Evolutionary conservation across 371 early-diverging fungal genomes (phyloP).

Genomic region (Furculomyces boomerangus): DNA sequence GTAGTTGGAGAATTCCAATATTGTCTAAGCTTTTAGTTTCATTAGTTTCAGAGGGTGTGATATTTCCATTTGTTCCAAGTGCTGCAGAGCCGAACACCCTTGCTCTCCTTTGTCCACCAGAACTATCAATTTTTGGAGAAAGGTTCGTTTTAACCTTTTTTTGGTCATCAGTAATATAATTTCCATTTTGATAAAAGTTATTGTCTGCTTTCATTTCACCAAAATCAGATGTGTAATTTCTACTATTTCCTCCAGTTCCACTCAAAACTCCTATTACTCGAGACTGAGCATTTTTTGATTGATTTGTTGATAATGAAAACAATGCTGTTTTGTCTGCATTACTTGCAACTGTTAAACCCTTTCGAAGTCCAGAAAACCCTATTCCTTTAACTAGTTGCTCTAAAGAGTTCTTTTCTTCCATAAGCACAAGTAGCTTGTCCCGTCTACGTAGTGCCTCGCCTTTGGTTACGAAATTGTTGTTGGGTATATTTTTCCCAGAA

Average conservation of each 20-base stretch:
- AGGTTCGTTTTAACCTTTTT: neutral
- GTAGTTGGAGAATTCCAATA: conserved; percentile 47
- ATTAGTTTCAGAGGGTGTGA: conserved; percentile 46
- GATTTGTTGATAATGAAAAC: conserved; percentile 2
- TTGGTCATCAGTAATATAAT: neutral
- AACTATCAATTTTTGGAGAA: neutral
- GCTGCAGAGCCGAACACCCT: conserved; percentile 19
- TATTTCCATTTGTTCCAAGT: conserved; percentile 55
- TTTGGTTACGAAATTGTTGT: conserved; percentile 24
- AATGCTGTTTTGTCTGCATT: conserved; percentile 27
- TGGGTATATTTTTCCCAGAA: neutral
- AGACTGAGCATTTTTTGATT: neutral
- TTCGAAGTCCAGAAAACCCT: neutral
- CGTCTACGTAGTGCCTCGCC: conserved; percentile 55
- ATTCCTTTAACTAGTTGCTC: conserved; percentile 12
- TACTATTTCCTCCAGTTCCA: neutral
- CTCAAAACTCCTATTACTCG: no score
- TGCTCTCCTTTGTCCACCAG: neutral
- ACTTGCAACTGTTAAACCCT: conserved; percentile 1
- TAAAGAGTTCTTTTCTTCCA: conserved; percentile 36
- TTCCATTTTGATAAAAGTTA: neutral
- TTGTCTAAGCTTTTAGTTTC: conserved; percentile 54
- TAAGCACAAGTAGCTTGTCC: conserved; percentile 51
- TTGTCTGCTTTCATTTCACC: neutral
- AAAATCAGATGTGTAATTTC: conserved; percentile 1